Evolutionary conservation across 2,329 filamentous ascomycete genomes (phyloP).

Genomic region (Colletotrichum siamense): DNA sequence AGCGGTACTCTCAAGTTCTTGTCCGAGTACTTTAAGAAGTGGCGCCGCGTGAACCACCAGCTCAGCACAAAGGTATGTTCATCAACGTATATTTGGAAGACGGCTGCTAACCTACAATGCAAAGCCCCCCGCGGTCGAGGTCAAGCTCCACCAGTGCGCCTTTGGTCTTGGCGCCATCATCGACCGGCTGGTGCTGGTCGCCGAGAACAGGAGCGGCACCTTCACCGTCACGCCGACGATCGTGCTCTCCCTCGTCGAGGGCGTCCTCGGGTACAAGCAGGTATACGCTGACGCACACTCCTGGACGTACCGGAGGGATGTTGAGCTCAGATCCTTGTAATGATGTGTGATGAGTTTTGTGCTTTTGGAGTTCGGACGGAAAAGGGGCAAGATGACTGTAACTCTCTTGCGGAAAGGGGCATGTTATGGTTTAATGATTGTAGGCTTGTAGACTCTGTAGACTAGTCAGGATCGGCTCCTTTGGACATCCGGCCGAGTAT

Average conservation of each 20-base stretch:
- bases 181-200: constrained; percentile 46
- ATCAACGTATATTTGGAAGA: neutral
- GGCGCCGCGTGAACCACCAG: constrained; percentile 49
- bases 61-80: constrained; percentile 34
- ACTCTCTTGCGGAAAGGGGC: neutral
- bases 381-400: neutral
- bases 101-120: neutral
- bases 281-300: constrained; percentile 25
- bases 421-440: neutral
- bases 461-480: neutral
- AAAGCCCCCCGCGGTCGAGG: constrained; percentile 47
- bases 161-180: constrained; percentile 50
- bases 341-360: neutral
- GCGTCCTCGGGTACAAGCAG: constrained; percentile 49
- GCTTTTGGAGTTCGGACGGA: neutral
- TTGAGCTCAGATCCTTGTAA: constrained; percentile 3
- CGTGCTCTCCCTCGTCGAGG: constrained; percentile 51
- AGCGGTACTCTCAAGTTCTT: constrained; percentile 49
- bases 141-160: constrained; percentile 47
- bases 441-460: neutral
- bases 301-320: constrained; percentile 23
- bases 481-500: neutral
- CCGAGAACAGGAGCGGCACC: constrained; percentile 32
- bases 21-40: constrained; percentile 51
- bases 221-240: constrained; percentile 47